Conservation (phyloP, 1,284 basidiomycete genomes). For the Moesziomyces sp. region DNA sequence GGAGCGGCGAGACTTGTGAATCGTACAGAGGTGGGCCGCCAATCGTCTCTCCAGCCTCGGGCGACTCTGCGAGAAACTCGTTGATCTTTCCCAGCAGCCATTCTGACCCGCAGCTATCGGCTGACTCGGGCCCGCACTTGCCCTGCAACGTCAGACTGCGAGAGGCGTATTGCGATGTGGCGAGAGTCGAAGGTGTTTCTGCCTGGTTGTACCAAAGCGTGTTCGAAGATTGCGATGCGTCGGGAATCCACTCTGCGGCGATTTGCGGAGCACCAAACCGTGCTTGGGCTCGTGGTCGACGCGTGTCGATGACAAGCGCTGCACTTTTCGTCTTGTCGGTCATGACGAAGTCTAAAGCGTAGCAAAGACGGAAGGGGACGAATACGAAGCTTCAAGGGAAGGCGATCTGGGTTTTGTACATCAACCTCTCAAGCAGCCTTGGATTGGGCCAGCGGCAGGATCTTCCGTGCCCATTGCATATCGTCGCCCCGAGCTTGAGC, state of each 20-base stretch:
- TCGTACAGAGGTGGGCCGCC: too few species aligned
- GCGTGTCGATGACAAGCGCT: slow-evolving; percentile 31
- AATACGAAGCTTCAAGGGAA: too few species aligned
- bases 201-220: slow-evolving; percentile 6
- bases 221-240: slow-evolving; percentile 1
- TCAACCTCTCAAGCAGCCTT: too few species aligned
- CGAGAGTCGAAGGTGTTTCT: too few species aligned
- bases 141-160: background rate
- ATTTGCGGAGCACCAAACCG: too few species aligned
- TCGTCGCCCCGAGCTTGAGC: too few species aligned
- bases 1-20: slow-evolving; percentile 2
- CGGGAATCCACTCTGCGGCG: background rate
- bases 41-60: too few species aligned
- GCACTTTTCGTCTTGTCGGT: slow-evolving; percentile 2
- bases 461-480: too few species aligned
- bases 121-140: background rate
- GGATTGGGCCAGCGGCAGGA: too few species aligned
- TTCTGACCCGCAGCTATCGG: slow-evolving; percentile 1
- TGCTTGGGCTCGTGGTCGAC: slow-evolving; percentile 5
- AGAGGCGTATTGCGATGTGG: too few species aligned
- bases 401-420: too few species aligned
- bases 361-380: too few species aligned
- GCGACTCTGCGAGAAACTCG: slow-evolving; percentile 23
- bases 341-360: background rate
- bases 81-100: slow-evolving; percentile 38